Evolutionary conservation across 2,329 filamentous ascomycete genomes (phyloP).

Genomic region (Ustulina deusta): DNA sequence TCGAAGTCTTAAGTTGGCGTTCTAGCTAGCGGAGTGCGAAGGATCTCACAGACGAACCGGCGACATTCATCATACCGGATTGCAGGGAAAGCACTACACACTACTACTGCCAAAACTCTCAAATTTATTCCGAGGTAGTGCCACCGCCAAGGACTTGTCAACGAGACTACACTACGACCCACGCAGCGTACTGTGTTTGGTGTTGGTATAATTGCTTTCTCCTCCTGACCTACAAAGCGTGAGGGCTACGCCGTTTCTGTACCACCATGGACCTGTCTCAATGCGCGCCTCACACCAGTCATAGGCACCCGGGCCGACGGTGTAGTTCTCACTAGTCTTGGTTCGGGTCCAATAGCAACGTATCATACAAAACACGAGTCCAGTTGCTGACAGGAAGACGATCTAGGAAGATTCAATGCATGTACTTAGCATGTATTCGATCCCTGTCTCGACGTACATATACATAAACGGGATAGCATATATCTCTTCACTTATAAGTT

Average conservation of each 20-base stretch:
- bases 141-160: not conserved
- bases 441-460: conserved; percentile 30
- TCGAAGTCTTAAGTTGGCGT: not conserved
- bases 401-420: conserved; percentile 3
- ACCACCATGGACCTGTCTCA: conserved; percentile 3
- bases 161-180: not conserved
- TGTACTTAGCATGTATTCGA: conserved; percentile 24
- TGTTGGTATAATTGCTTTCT: not conserved
- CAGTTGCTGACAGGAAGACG: not conserved
- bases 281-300: not conserved
- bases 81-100: not conserved
- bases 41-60: not conserved
- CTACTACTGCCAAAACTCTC: not conserved
- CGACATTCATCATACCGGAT: not conserved
- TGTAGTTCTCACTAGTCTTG: not conserved
- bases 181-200: not conserved
- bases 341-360: not conserved
- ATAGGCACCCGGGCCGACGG: not conserved
- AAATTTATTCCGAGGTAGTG: not conserved
- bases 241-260: conserved; percentile 22
- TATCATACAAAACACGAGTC: conserved; percentile 2
- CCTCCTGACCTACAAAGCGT: not conserved
- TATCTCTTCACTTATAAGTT: conserved; percentile 9
- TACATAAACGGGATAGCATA: conserved; percentile 23
- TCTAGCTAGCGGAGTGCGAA: not conserved